Percentiles rank a stretch among this genome's conserved stretches.
phyloP scores from a whole-genome alignment of 345 rosid genomes.

The Triadica sebifera region DNA sequence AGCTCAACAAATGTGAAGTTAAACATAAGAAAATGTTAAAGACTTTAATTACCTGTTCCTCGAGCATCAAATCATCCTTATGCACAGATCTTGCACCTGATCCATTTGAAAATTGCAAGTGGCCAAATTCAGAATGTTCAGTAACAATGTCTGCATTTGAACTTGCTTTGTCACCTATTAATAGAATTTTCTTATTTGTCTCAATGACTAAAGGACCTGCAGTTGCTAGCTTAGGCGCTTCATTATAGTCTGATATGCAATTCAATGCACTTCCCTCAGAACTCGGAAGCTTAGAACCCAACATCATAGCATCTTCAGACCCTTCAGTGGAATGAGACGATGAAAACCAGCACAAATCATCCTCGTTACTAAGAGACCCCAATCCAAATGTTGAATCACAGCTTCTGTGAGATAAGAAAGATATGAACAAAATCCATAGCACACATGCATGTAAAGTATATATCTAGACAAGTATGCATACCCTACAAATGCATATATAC shows the following conservation, averaged over 20 bases:
- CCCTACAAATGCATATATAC: neutral
- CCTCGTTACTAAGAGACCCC: slow-evolving; percentile 62
- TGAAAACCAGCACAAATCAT: slow-evolving; percentile 68
- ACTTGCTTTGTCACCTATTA: slow-evolving; percentile 33
- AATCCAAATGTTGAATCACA: slow-evolving; percentile 80
- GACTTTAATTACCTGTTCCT: slow-evolving; percentile 50
- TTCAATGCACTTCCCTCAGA: slow-evolving; percentile 33
- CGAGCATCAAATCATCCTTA: slow-evolving; percentile 36
- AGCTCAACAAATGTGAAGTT: neutral
- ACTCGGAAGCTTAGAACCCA: slow-evolving; percentile 40
- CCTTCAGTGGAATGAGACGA: slow-evolving; percentile 45
- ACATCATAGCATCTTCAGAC: slow-evolving; percentile 44
- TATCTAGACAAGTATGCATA: neutral
- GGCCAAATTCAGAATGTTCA: slow-evolving; percentile 30
- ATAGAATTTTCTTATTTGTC: slow-evolving; percentile 34
- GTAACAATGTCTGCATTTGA: slow-evolving; percentile 21
- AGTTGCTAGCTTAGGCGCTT: slow-evolving; percentile 36
- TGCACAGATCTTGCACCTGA: slow-evolving; percentile 38
- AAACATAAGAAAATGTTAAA: neutral
- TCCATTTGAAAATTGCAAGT: slow-evolving; percentile 25
- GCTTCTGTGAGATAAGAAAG: slow-evolving; percentile 46
- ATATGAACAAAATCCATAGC: neutral
- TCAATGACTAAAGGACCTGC: slow-evolving; percentile 36
- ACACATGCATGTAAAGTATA: neutral
- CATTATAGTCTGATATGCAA: slow-evolving; percentile 35